Evolutionary conservation across 139 green algal species (phyloP).

Genomic region (Chlamydomonas sphaeroides): DNA sequence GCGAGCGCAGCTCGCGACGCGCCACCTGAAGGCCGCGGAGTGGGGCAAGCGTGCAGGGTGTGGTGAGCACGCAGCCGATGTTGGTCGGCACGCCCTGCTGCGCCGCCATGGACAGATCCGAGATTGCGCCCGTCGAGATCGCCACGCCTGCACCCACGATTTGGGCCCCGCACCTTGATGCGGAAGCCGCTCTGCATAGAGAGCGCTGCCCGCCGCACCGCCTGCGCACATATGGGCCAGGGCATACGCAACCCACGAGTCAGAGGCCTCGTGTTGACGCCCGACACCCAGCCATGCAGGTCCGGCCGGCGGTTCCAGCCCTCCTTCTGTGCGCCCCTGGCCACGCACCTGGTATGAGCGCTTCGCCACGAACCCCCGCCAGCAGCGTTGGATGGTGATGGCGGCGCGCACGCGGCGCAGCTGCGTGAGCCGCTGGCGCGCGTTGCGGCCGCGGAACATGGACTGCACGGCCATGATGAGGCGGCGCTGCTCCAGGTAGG

Average conservation of each 20-base stretch:
- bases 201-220: conserved; percentile 40
- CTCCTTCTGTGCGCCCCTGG: too few relatives aligned
- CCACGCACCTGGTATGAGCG: neutral
- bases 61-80: too few relatives aligned
- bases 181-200: conserved; percentile 41
- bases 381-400: conserved; percentile 44
- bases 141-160: too few relatives aligned
- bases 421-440: conserved; percentile 42
- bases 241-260: too few relatives aligned
- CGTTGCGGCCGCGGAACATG: conserved; percentile 59
- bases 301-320: too few relatives aligned
- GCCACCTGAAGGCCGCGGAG: conserved; percentile 62
- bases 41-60: too few relatives aligned
- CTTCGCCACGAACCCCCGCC: conserved; percentile 38
- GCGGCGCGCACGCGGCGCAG: conserved; percentile 46
- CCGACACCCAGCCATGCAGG: too few relatives aligned
- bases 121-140: too few relatives aligned
- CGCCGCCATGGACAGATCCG: too few relatives aligned
- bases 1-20: conserved; percentile 52
- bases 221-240: too few relatives aligned
- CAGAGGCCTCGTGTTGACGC: too few relatives aligned
- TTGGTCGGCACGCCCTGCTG: too few relatives aligned
- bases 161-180: conserved; percentile 39
- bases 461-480: conserved; percentile 59
- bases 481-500: conserved; percentile 42